Evolutionary conservation across 495 filamentous ascomycete species (phyloP).

Genomic region (Neurospora terricola): DNA sequence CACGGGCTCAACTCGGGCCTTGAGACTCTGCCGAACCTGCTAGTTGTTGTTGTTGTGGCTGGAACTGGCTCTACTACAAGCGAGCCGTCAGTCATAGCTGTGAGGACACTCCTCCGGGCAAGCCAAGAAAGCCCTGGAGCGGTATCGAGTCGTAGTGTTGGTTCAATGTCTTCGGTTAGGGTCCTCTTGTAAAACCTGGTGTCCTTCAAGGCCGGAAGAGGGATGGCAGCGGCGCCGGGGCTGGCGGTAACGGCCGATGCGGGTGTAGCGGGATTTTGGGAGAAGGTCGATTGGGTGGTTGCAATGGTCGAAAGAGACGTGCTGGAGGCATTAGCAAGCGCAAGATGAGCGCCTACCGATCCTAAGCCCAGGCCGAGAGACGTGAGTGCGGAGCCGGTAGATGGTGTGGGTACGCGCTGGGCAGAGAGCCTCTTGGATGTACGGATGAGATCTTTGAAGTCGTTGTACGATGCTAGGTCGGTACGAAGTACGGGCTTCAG

Average conservation of each 20-base stretch:
- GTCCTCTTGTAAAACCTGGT: slow-evolving; percentile 88
- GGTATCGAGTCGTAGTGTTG: slow-evolving; percentile 76
- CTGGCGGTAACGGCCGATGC: slow-evolving; percentile 33
- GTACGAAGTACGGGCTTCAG: slow-evolving; percentile 73
- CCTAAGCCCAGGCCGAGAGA: slow-evolving; percentile 43
- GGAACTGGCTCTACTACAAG: slow-evolving; percentile 84
- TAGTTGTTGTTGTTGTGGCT: slow-evolving; percentile 24
- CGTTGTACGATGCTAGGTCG: slow-evolving; percentile 69
- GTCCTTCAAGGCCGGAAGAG: slow-evolving; percentile 57
- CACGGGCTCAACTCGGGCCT: slow-evolving; percentile 60
- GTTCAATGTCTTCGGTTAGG: slow-evolving; percentile 85
- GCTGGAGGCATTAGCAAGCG: slow-evolving; percentile 25
- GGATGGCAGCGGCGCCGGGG: slow-evolving; percentile 20
- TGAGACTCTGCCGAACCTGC: slow-evolving; percentile 38
- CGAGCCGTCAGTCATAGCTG: slow-evolving; percentile 73
- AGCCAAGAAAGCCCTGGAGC: slow-evolving; percentile 92
- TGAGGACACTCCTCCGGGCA: slow-evolving; percentile 70
- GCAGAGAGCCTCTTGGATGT: slow-evolving; percentile 50
- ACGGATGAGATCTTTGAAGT: slow-evolving; percentile 71
- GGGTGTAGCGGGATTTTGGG: slow-evolving; percentile 43
- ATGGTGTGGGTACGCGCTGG: slow-evolving; percentile 8
- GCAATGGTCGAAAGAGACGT: slow-evolving; percentile 30
- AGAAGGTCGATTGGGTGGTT: slow-evolving; percentile 31
- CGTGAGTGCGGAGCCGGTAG: slow-evolving; percentile 9
- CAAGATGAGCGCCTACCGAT: slow-evolving; percentile 27